Evolutionary conservation across 1,284 basidiomycete species (phyloP).

Genomic region (Boletus semigastroideus): DNA sequence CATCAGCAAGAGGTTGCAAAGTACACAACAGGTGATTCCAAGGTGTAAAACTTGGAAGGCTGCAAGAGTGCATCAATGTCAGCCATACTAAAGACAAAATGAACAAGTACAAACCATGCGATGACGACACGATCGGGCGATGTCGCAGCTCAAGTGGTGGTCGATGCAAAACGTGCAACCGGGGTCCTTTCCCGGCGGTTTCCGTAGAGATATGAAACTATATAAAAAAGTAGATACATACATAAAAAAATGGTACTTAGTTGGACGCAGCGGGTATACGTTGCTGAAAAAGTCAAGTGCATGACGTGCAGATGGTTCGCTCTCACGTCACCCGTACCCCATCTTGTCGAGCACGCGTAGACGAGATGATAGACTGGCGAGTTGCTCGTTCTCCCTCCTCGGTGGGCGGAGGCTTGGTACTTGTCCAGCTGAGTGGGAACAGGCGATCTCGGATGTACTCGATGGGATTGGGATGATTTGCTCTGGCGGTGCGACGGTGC

Average conservation of each 20-base stretch:
- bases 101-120: too few relatives aligned
- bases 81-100: too few relatives aligned
- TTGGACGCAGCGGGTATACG: not conserved
- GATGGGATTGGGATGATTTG: not conserved
- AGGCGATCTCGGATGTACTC: not conserved
- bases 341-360: not conserved
- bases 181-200: too few relatives aligned
- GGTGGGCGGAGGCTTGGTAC: not conserved
- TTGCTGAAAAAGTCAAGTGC: constrained; percentile 1
- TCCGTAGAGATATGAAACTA: too few relatives aligned
- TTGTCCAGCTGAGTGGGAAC: too few relatives aligned
- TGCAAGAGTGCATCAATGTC: too few relatives aligned
- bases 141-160: too few relatives aligned
- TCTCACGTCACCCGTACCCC: constrained; percentile 7
- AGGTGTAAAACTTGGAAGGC: too few relatives aligned
- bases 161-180: too few relatives aligned
- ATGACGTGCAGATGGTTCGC: not conserved
- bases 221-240: not conserved
- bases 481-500: not conserved
- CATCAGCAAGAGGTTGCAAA: too few relatives aligned
- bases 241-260: not conserved
- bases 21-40: too few relatives aligned
- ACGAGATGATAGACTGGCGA: not conserved
- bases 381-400: not conserved
- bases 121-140: too few relatives aligned